phyloP scores from a whole-genome alignment of 345 rosid species.

The Kernera saxatilis region DNA sequence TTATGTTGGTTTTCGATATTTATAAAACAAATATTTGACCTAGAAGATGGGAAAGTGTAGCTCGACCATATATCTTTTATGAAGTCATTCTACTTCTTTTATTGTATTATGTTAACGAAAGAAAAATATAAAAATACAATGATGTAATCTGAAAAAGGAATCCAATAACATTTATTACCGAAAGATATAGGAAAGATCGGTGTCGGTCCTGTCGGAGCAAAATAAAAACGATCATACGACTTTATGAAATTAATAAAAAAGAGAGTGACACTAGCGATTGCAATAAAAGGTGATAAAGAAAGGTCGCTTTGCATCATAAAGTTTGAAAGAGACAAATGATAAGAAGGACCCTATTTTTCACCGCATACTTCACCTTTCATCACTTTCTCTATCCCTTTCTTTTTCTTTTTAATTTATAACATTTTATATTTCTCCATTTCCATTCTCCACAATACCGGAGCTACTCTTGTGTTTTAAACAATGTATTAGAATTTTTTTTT shows the following conservation, averaged over 20 bases:
- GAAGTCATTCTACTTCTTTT: neutral
- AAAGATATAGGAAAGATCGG: constrained; percentile 23
- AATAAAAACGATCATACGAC: constrained; percentile 21
- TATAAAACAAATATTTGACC: no score
- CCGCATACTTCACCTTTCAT: constrained; percentile 43
- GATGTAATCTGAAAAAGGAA: constrained; percentile 24
- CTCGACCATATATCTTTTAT: constrained; percentile 7
- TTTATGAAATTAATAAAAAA: constrained; percentile 19
- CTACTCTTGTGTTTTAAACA: neutral
- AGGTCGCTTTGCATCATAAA: constrained; percentile 34
- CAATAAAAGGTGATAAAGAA: constrained; percentile 3
- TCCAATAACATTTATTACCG: constrained; percentile 23
- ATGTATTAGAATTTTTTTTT: neutral
- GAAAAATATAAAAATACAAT: neutral
- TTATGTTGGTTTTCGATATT: no score
- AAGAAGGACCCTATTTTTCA: constrained; percentile 38
- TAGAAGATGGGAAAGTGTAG: neutral
- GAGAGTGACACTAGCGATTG: constrained; percentile 21
- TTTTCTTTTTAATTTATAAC: neutral
- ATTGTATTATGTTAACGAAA: neutral
- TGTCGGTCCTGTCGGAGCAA: constrained; percentile 30
- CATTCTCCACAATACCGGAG: neutral
- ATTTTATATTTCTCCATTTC: neutral
- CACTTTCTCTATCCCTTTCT: constrained; percentile 21
- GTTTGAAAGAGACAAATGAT: constrained; percentile 53